Evolutionary conservation across 495 filamentous ascomycete species (phyloP), one percentile per base, ranked within the genome.

Genomic region (Penicillium tannophilum): DNA sequence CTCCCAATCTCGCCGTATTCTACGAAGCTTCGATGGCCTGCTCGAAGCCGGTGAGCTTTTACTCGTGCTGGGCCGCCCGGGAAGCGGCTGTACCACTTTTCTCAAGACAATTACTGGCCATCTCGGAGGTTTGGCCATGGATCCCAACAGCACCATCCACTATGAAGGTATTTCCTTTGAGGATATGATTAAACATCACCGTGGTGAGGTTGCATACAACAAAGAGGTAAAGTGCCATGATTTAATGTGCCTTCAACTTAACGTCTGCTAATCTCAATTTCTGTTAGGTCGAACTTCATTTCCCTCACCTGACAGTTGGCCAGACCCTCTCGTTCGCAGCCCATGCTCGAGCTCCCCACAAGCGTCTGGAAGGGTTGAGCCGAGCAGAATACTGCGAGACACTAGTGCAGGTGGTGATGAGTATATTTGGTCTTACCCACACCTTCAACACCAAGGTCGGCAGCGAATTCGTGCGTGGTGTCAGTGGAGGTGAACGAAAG

Each of bases 401-500:
- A 47, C 72, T 79, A 56, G 66, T 71, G 7, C 58, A 74, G 19
- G 87, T 88, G 26, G 83, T 90, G 0, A 84, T 85, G 42, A 84
- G 86, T 2, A 83, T 83, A 0, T 71, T 84, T 16, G 86, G 83
- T 14, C 75, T 82, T 0, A 77, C 85, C 4, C 76, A 87, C 16
- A 77, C 78, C 20, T 80, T 84, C 56, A 71, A 74, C 60, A 77
- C 75, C 41, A 75, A 74, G 42, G 73, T 77, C 76, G 73, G 73
- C 49, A 70, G 65, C 59, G 64, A 76, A 17, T 74, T 70, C 48
- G 85, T 62, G 77, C 88, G 72, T 59, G 86, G 91, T 59, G 84
- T 95, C n/a, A 90, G 86, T 33, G 91, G 91, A 36, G 91, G 91
- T 23, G 91, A 96, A 70, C 76, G 90, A 24, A 94, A 93, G 75